phyloP scores from a whole-genome alignment of 2,329 filamentous ascomycete genomes.

The Bipolaris gigantea region DNA sequence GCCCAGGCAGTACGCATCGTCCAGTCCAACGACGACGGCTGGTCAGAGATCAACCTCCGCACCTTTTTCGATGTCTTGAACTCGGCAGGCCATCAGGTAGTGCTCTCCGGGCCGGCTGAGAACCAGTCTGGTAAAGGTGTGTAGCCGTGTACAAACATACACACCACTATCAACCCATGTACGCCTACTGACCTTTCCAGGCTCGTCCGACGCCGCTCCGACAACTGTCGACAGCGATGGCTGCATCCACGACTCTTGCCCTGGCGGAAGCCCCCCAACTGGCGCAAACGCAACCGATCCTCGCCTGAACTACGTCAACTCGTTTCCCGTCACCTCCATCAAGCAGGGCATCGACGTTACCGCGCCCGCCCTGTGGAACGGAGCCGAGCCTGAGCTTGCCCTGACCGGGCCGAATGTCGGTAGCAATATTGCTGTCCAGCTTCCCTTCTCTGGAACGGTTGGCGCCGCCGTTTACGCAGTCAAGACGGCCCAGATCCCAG shows the following conservation, averaged over 20 bases:
- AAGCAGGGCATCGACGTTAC: constrained; percentile 63
- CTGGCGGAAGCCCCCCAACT: constrained; percentile 57
- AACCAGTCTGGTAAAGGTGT: constrained; percentile 65
- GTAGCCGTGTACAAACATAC: constrained; percentile 1
- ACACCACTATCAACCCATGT: background rate
- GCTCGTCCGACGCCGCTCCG: constrained; percentile 57
- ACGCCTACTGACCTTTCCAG: constrained; percentile 41
- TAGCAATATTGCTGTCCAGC: constrained; percentile 60
- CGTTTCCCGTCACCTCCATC: constrained; percentile 65
- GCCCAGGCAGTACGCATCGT: constrained; percentile 46
- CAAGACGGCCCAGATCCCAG: constrained; percentile 58
- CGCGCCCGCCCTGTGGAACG: constrained; percentile 58
- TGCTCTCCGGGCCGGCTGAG: constrained; percentile 68
- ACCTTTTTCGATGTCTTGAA: constrained; percentile 60
- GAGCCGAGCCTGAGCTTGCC: constrained; percentile 60
- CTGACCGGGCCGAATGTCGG: constrained; percentile 66
- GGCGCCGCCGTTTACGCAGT: constrained; percentile 65
- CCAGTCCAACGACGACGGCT: constrained; percentile 72
- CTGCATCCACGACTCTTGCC: constrained; percentile 66
- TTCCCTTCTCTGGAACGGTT: constrained; percentile 68
- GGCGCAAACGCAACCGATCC: constrained; percentile 61
- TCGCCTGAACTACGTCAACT: constrained; percentile 72
- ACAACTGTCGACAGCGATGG: constrained; percentile 49
- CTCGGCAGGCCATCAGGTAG: constrained; percentile 60
- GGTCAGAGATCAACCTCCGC: constrained; percentile 70